Base-by-base conservation (phyloP, 495 filamentous ascomycete species). In the Aspergillus campestris region DNA sequence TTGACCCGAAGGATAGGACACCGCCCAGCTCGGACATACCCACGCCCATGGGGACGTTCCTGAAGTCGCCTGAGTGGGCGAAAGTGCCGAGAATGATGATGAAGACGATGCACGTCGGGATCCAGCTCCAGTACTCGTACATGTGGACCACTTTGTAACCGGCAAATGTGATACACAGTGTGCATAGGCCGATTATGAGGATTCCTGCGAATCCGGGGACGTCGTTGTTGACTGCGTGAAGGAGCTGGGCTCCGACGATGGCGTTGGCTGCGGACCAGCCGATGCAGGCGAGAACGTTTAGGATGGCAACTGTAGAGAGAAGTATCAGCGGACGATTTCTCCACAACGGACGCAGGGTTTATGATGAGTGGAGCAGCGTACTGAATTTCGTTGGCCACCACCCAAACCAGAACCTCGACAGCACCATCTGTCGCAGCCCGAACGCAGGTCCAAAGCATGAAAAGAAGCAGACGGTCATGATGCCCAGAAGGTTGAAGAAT, bases 331-430 rank as follows among this genome's bases (percentile, higher is more conserved):
- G 30, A 29, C n/a, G n/a, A 12, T 18, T 8, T 34, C 38, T 34
- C 10, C 29, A 27, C 15, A 13, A 41, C 29, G 5, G 10, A 29
- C 15, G 27, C 18, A 30, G 33, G 15, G 18, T n/a, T n/a, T n/a
- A n/a, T n/a, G n/a, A n/a, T 7, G 11, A 27, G 13, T 36, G 9
- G 18, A n/a, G n/a, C n/a, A 12, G 74, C 79, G 70, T 68, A 84
- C 81, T 80, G 46, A 86, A 57, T 65, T 86, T 87, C 40, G 81
- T 81, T 9, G 74, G 77, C 53, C 78, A 80, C 65, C 75, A 88
- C 34, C 86, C 86, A 55, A 89, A 91, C 69, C 71, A 94, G 66
- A 84, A 89, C 18, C 87, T 71, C 5, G 84, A 86, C n/a, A 91
- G 73, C 5, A 90, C 80, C 82, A 94, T 89, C 64, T 94, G 87